Conservation (phyloP, 2,329 filamentous ascomycete species). For the Stagonosporopsis cucurbitacearum region DNA sequence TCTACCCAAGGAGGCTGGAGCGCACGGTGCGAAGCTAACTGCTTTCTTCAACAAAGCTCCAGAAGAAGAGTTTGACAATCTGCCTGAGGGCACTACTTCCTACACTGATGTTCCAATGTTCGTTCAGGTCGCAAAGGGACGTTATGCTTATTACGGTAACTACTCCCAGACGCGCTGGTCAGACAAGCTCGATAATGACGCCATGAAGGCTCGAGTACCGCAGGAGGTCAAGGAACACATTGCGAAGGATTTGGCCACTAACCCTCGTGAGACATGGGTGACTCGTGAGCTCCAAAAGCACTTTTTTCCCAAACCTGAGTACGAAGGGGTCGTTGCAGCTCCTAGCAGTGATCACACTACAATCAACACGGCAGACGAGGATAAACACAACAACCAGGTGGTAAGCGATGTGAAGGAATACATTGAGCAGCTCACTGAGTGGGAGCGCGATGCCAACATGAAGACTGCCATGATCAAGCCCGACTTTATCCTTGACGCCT, state of each 20-base stretch:
- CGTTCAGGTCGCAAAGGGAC: slow-evolving; percentile 31
- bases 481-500: slow-evolving; percentile 50
- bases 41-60: slow-evolving; percentile 53
- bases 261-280: slow-evolving; percentile 51
- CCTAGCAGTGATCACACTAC: slow-evolving; percentile 22
- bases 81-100: slow-evolving; percentile 30
- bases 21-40: slow-evolving; percentile 56
- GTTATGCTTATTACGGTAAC: slow-evolving; percentile 54
- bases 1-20: slow-evolving; percentile 49
- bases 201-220: slow-evolving; percentile 48
- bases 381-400: slow-evolving; percentile 34
- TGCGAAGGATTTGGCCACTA: slow-evolving; percentile 48
- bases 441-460: slow-evolving; percentile 50
- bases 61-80: slow-evolving; percentile 35
- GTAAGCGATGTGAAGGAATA: slow-evolving; percentile 43
- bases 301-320: slow-evolving; percentile 53
- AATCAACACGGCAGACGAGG: slow-evolving; percentile 26
- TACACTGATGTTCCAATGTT: slow-evolving; percentile 54
- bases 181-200: slow-evolving; percentile 54
- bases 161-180: slow-evolving; percentile 55
- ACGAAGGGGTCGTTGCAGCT: slow-evolving; percentile 43
- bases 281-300: slow-evolving; percentile 50
- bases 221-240: slow-evolving; percentile 48
- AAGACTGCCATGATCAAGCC: slow-evolving; percentile 46
- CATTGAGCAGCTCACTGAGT: slow-evolving; percentile 44